These are phyloP conservation scores for Noccaea caerulescens DNA, from an alignment of 345 rosid species.

Conservation along the genomic window DNA sequence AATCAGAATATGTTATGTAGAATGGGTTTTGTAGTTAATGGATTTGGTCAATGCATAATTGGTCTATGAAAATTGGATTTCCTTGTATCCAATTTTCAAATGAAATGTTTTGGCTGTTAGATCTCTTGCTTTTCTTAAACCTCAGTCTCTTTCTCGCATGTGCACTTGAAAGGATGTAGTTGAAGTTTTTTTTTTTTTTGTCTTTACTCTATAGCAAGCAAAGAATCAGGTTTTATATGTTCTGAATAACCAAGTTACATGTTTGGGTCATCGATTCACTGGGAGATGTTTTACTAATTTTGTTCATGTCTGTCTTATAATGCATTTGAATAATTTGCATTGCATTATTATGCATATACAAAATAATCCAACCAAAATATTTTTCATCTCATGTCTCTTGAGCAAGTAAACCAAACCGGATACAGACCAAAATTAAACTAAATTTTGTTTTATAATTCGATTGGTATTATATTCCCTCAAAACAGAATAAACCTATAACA, in stretches of 20 bases:
- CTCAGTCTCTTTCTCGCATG: background rate
- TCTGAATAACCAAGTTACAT: background rate
- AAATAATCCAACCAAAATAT: background rate
- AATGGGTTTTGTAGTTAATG: background rate
- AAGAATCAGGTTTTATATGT: conserved; percentile 4
- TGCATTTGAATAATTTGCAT: background rate
- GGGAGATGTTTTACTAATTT: background rate
- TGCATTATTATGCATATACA: background rate
- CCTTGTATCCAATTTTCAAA: background rate
- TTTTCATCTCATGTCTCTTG: no score
- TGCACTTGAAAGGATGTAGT: background rate
- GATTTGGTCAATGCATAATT: background rate
- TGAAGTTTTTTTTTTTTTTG: background rate
- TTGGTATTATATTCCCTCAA: no score
- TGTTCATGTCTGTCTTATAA: background rate
- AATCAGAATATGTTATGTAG: background rate
- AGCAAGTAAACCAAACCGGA: no score
- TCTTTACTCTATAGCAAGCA: conserved; percentile 11
- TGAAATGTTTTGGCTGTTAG: background rate
- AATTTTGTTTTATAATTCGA: no score
- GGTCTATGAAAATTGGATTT: background rate
- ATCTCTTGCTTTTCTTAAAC: background rate
- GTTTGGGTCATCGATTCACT: conserved; percentile 1
- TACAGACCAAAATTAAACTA: no score
- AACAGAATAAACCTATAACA: no score